phyloP scores from a whole-genome alignment of 805 yeast species.

The Yarrowia porcina region DNA sequence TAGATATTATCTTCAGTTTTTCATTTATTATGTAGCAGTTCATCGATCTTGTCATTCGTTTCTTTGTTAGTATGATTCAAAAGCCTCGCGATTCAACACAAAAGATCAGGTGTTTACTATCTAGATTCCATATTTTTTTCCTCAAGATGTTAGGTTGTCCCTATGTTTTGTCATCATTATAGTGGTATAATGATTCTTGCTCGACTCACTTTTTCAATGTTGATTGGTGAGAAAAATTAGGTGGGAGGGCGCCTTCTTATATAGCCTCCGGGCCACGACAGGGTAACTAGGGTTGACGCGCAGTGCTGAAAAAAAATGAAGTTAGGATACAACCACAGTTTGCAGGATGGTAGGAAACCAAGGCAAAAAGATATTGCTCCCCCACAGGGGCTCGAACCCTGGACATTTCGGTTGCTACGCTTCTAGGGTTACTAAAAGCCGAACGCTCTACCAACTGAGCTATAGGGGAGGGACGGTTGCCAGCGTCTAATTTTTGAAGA shows the following conservation, averaged over 20 bases:
- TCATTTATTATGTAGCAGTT: too few relatives aligned
- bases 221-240: neutral
- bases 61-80: neutral
- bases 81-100: neutral
- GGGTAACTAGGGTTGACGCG: constrained; percentile 14
- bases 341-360: neutral
- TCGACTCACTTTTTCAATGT: constrained; percentile 2
- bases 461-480: constrained; percentile 10
- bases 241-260: neutral
- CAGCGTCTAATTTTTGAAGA: neutral
- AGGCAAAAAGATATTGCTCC: constrained; percentile 39
- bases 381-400: constrained; percentile 62
- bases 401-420: constrained; percentile 50
- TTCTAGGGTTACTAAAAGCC: constrained; percentile 38
- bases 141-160: constrained; percentile 24
- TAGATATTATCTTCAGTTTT: too few relatives aligned
- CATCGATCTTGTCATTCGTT: too few relatives aligned
- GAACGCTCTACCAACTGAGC: constrained; percentile 26
- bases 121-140: constrained; percentile 25
- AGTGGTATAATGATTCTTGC: neutral
- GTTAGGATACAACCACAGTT: neutral
- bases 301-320: constrained; percentile 10
- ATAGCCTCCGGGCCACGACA: neutral
- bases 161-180: constrained; percentile 25
- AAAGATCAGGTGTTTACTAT: constrained; percentile 17